Conservation (phyloP, 495 filamentous ascomycete genomes). For the Daldinia caldariorum region DNA sequence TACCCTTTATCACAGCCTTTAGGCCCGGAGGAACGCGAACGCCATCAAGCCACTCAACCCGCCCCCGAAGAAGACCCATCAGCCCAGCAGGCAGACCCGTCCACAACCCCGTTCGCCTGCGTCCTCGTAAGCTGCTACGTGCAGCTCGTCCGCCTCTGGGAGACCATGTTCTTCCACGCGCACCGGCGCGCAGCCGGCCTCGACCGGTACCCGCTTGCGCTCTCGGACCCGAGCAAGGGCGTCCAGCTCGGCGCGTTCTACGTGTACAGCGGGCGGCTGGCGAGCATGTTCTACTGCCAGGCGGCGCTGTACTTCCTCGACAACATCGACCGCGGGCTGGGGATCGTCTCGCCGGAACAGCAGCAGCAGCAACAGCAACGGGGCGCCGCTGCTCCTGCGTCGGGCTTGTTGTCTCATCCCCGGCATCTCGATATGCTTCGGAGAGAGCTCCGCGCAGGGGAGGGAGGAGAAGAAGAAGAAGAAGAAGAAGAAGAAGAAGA, state of each 20-base stretch:
- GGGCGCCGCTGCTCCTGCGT: background rate
- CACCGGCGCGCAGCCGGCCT: slow-evolving; percentile 9
- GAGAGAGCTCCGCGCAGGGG: slow-evolving; percentile 17
- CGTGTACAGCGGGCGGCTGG: slow-evolving; percentile 34
- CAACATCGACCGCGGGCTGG: slow-evolving; percentile 36
- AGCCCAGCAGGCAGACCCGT: background rate
- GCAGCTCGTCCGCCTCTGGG: slow-evolving; percentile 32
- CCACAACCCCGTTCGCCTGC: slow-evolving; percentile 25
- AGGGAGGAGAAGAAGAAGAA: no score
- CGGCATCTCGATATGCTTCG: slow-evolving; percentile 30
- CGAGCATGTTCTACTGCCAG: slow-evolving; percentile 40
- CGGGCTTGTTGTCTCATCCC: slow-evolving; percentile 24
- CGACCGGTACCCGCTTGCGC: slow-evolving; percentile 12
- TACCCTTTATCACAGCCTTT: background rate
- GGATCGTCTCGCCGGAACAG: slow-evolving; percentile 28
- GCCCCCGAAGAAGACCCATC: background rate
- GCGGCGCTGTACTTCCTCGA: slow-evolving; percentile 37
- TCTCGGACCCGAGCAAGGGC: slow-evolving; percentile 32
- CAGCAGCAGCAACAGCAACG: slow-evolving; percentile 4
- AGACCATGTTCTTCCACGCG: slow-evolving; percentile 35
- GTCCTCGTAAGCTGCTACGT: slow-evolving; percentile 37
- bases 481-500: no score
- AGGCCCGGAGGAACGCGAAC: background rate
- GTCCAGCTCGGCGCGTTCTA: slow-evolving; percentile 37
- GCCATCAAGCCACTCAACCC: background rate